Base-by-base conservation (phyloP, 495 filamentous ascomycete species). In the Saxophila tyrrhenica region DNA sequence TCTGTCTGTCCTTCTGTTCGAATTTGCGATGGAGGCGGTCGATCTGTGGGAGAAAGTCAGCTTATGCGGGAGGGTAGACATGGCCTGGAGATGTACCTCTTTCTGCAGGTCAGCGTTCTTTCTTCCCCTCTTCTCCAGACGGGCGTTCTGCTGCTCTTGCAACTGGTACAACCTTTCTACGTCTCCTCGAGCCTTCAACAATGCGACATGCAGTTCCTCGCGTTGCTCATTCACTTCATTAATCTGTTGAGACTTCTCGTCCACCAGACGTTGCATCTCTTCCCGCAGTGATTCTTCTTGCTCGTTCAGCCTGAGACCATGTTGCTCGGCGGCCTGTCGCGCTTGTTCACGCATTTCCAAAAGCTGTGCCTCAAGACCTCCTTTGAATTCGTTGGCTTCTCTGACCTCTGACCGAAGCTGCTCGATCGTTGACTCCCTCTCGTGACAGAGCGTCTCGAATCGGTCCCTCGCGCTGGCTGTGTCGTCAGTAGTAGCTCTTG, bases 1-100 rank as follows among this genome's bases (percentile, higher is more conserved):
- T 59, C 24, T 64, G 48, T 2, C 25, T 23, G 32, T 64, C 61
- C 41, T 58, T 57, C 23, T 52, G 32, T 20, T 51, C 38, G 49
- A 39, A 54, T 22, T 45, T 48, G 20, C 39, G 47, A 3, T 32
- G 10, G 16, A 60, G 54, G 13, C 43, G 43, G 3, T 57, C 49
- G 48, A 60, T 57, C 61, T 63, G 48, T 25, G 19, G n/a, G n/a
- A 15, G 16, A 16, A 3, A 41, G 47, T 44, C 41, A 51, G 17
- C 22, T 39, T 41, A 39, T 13, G 9, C 20, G 17, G 29, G 20
- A 17, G 22, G 32, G 22, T 8, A 22, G 2, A 21, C 7, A 48
- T 5, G 45, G 7, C 23, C 21, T n/a, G n/a, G n/a, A n/a, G 13
- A 17, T 29, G 2, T 25, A 53, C 51, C 38, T 53, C 19, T 35